Evolutionary conservation across 192 early-diverging fungal genomes (phyloP).

Genomic region (Backusella circina): DNA sequence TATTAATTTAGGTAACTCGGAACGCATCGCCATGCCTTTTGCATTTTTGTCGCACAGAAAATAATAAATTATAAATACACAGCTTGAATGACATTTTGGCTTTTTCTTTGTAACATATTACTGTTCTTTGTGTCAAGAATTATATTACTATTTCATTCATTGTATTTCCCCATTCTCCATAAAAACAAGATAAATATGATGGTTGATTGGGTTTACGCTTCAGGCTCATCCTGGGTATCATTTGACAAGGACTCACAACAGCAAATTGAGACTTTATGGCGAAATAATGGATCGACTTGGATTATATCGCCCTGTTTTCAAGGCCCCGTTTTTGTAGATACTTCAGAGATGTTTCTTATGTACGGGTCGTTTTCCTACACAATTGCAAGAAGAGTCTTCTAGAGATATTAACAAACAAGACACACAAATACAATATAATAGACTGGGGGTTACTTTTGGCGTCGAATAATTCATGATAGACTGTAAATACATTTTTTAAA

Average conservation of each 20-base stretch:
- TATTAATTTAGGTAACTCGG: background rate
- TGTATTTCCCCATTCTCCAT: background rate
- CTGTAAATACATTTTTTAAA: background rate
- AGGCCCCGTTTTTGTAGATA: background rate
- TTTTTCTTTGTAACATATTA: background rate
- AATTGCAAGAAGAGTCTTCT: background rate
- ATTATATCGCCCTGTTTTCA: background rate
- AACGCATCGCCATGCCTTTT: background rate
- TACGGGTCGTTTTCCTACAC: background rate
- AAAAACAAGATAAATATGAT: background rate
- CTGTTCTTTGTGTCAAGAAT: background rate
- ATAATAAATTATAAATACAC: conserved; percentile 4
- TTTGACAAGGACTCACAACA: conserved; percentile 10
- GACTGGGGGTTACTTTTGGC: background rate
- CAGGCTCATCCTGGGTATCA: conserved; percentile 10
- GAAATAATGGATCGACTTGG: background rate
- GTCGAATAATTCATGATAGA: background rate
- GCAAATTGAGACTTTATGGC: conserved; percentile 10
- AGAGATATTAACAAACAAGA: background rate
- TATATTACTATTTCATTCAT: background rate
- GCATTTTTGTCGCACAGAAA: background rate
- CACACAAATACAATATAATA: background rate
- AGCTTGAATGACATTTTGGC: background rate
- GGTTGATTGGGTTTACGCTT: conserved; percentile 12
- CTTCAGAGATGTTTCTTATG: background rate